Evolutionary conservation across 441 rosid species (phyloP), one percentile per base, ranked within the genome.

Genomic region (Manihot esculenta): DNA sequence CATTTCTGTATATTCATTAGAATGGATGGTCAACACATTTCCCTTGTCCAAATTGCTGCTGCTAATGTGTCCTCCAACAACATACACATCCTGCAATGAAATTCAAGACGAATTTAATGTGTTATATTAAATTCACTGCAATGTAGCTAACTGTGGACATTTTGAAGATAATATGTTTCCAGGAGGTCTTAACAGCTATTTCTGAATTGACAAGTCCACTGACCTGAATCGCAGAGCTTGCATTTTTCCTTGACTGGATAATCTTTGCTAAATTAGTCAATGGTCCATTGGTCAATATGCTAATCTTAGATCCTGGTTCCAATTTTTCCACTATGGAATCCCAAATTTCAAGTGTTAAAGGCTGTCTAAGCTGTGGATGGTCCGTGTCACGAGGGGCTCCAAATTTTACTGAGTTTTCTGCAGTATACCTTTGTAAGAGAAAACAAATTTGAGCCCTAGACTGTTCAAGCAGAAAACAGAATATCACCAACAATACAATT

Each of bases 11-110:
- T 87, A 76, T 59, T 75, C 68, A 53, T 89, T 90, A 9, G 84
- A 74, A 76, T 84, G 84, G 55, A 80, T 41, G 0, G 80, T 78
- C 62, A 90, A 83, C 41, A 89, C 72, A 78, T 92, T 90, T 61
- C 97, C 97, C 49, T 77, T 70, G 66, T 87, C 90, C 72, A 50
- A 62, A 11, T 62, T 56, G 33, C 75, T 49, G 7, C 14, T 59
- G 61, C 67, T 82, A 47, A 92, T 80, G 73, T 92, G 96, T 73
- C 99, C 99, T 50, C 99, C 99, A 33, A 90, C 89, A 64, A 88
- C 70, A 65, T 80, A 82, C 47, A 88, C 90, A 26, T 90, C 91
- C 97, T 94, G 84, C 74, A 74, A 60, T 53, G 33, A 65, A 62
- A 75, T 54, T 64, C 27, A 17, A 48, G 17, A 50, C 10, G 3